These are phyloP conservation scores for Neocatenulostroma microsporum DNA, from an alignment of 2,329 filamentous ascomycete species.

Conservation along the genomic window DNA sequence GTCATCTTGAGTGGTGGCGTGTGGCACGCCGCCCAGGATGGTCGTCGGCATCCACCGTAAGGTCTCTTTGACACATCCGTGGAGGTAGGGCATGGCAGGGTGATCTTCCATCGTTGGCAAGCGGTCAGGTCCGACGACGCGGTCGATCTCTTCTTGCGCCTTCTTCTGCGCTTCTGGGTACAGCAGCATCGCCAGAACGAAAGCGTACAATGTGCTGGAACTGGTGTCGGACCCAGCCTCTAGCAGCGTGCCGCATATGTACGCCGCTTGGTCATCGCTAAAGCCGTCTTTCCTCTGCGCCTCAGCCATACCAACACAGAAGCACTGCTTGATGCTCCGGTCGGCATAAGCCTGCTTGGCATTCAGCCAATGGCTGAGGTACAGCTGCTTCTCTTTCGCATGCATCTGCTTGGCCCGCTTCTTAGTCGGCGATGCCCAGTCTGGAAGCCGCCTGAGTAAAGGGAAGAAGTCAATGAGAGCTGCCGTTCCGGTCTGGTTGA, in stretches of 20 bases:
- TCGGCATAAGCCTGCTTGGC: conserved; percentile 15
- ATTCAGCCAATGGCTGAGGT: conserved; percentile 17
- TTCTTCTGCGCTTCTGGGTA: conserved; percentile 11
- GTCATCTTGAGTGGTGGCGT: conserved; percentile 21
- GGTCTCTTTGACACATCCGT: conserved; percentile 52
- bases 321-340: conserved; percentile 19
- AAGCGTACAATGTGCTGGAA: conserved; percentile 14
- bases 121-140: conserved; percentile 45
- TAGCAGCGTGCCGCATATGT: conserved; percentile 22
- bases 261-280: conserved; percentile 20
- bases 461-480: conserved; percentile 43
- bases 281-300: conserved; percentile 11
- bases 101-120: conserved; percentile 47
- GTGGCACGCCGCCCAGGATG: conserved; percentile 32
- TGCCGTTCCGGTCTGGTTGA: conserved; percentile 37
- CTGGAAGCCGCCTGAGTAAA: conserved; percentile 38
- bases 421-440: conserved; percentile 21
- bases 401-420: conserved; percentile 18
- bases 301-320: conserved; percentile 19
- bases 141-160: conserved; percentile 51
- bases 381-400: conserved; percentile 15
- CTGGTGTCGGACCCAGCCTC: conserved; percentile 6
- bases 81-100: conserved; percentile 44
- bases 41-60: conserved; percentile 52
- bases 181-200: conserved; percentile 22